These are phyloP conservation scores for Malassezia sp. DNA, from an alignment of 1,284 basidiomycete genomes.

Conservation along the genomic window DNA sequence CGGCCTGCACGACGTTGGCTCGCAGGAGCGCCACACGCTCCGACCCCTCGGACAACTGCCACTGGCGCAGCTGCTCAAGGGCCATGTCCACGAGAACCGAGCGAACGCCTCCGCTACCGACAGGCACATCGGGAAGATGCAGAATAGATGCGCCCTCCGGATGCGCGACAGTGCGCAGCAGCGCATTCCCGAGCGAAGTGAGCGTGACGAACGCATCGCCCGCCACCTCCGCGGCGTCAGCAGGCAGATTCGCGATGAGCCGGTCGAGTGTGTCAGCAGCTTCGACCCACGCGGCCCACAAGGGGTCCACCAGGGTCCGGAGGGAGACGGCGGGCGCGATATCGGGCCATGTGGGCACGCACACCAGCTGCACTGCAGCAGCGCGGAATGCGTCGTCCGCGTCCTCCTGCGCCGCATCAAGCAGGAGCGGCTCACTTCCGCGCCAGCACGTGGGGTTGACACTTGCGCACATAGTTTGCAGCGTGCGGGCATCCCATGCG, in stretches of 20 bases:
- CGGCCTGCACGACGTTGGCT: slow-evolving; percentile 2
- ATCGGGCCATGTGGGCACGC: too few relatives aligned
- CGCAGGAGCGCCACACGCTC: slow-evolving; percentile 1
- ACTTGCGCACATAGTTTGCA: not conserved
- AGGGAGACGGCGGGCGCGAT: too few relatives aligned
- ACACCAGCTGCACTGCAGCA: not conserved
- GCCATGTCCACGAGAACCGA: too few relatives aligned
- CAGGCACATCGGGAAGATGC: too few relatives aligned
- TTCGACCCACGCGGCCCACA: too few relatives aligned
- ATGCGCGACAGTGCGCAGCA: slow-evolving; percentile 9
- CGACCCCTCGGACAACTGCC: too few relatives aligned
- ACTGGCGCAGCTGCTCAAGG: too few relatives aligned
- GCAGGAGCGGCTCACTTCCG: not conserved
- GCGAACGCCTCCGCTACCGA: too few relatives aligned
- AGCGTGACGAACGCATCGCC: slow-evolving; percentile 1
- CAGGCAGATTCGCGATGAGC: not conserved
- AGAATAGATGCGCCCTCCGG: too few relatives aligned
- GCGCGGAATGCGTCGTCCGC: slow-evolving; percentile 5
- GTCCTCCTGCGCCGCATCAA: slow-evolving; percentile 7
- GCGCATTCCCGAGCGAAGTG: slow-evolving; percentile 7
- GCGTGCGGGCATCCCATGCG: not conserved
- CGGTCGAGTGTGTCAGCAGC: not conserved
- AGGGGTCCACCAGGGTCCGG: too few relatives aligned
- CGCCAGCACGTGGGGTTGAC: not conserved
- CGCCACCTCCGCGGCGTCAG: not conserved